phyloP scores from a whole-genome alignment of 2,329 filamentous ascomycete species.

The Penicillium capsulatum region DNA sequence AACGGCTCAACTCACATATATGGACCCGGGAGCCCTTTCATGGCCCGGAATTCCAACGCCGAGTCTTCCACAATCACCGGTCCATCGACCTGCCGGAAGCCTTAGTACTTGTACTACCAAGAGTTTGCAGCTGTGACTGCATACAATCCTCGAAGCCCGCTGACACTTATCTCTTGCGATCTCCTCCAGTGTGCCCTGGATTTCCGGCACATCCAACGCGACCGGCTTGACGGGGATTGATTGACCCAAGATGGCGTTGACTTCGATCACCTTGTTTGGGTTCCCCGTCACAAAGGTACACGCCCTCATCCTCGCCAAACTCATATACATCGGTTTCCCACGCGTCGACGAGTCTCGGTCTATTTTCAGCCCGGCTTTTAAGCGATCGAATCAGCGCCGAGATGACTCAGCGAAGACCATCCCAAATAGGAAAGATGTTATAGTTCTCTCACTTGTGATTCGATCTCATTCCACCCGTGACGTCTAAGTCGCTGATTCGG shows the following conservation, averaged over 20 bases:
- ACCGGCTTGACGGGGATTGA: slow-evolving; percentile 64
- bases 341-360: too few species aligned
- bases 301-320: slow-evolving; percentile 8
- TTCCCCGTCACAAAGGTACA: slow-evolving; percentile 78
- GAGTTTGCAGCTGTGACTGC: too few species aligned
- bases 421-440: too few species aligned
- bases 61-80: slow-evolving; percentile 89
- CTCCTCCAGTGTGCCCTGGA: slow-evolving; percentile 81
- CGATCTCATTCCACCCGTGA: too few species aligned
- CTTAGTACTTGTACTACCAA: too few species aligned
- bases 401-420: too few species aligned
- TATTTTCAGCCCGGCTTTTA: too few species aligned
- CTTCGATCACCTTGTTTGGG: slow-evolving; percentile 79
- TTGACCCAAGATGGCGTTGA: slow-evolving; percentile 71
- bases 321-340: slow-evolving; percentile 14
- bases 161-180: slow-evolving; percentile 77
- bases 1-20: slow-evolving; percentile 71
- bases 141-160: slow-evolving; percentile 57
- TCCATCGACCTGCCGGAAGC: slow-evolving; percentile 68
- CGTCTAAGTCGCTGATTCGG: too few species aligned
- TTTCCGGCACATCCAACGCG: slow-evolving; percentile 70
- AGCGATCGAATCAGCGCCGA: too few species aligned
- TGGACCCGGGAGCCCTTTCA: slow-evolving; percentile 75
- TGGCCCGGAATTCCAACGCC: slow-evolving; percentile 77
- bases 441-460: too few species aligned